A percentile compares a stretch with the other conserved stretches of the same genome.
Evolutionary conservation across 2,329 filamentous ascomycete genomes (phyloP).

Genomic region (Dendrostoma leiphaemia): DNA sequence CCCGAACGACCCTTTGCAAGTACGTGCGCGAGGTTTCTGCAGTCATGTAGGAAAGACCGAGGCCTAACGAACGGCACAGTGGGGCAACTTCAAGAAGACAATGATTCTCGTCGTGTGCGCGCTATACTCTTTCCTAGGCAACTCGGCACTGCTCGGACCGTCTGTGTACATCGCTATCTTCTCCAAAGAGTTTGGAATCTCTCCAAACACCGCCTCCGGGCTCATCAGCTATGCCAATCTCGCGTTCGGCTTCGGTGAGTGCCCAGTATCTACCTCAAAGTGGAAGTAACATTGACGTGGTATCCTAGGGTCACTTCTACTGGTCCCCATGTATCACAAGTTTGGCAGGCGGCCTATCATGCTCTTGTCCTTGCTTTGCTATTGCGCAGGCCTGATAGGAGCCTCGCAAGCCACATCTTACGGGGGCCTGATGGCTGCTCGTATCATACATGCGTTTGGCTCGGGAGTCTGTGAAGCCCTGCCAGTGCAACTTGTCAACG

Average conservation of each 20-base stretch:
- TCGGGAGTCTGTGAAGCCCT: constrained; percentile 43
- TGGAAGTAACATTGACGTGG: not conserved
- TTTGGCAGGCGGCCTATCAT: constrained; percentile 43
- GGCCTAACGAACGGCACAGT: constrained; percentile 33
- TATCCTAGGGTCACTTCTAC: constrained; percentile 43
- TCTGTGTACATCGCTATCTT: constrained; percentile 58
- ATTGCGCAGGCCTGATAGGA: constrained; percentile 38
- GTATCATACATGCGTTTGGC: constrained; percentile 38
- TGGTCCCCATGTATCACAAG: constrained; percentile 56
- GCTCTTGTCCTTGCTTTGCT: constrained; percentile 37
- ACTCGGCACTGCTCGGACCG: constrained; percentile 54
- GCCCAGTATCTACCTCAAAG: too few species aligned
- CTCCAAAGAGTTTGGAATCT: constrained; percentile 49
- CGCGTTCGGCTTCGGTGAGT: constrained; percentile 53
- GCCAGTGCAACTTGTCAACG: constrained; percentile 44
- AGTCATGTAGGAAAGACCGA: too few species aligned
- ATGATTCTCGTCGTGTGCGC: constrained; percentile 54
- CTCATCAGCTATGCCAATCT: constrained; percentile 60
- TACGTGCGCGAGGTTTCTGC: not conserved
- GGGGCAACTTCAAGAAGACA: constrained; percentile 54
- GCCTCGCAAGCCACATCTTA: constrained; percentile 35
- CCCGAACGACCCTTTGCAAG: constrained; percentile 55
- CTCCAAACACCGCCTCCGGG: constrained; percentile 49
- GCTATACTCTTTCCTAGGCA: constrained; percentile 57
- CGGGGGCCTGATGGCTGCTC: constrained; percentile 36